Percentiles rank a stretch among this genome's conserved stretches.
These are phyloP conservation scores for Aspergillus melleus DNA, from an alignment of 2,329 filamentous ascomycete species.

Conservation along the genomic window DNA sequence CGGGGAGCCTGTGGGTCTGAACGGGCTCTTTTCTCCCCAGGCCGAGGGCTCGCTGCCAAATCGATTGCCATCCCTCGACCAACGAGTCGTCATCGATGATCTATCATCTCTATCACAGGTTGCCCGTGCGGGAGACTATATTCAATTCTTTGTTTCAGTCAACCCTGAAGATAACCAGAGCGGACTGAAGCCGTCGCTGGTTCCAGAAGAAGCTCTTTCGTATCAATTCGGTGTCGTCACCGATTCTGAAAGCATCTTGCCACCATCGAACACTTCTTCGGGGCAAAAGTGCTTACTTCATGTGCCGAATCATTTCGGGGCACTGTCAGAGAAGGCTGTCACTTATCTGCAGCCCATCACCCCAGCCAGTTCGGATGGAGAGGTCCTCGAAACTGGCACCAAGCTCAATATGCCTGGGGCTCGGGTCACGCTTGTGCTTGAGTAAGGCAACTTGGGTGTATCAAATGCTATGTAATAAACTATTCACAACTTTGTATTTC, in stretches of 20 bases:
- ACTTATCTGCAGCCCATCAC: conserved; percentile 29
- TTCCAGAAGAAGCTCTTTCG: conserved; percentile 15
- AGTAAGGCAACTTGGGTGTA: neutral
- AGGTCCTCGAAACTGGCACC: conserved; percentile 23
- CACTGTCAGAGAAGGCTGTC: conserved; percentile 42
- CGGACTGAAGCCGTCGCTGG: neutral
- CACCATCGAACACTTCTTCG: neutral
- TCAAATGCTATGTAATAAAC: neutral
- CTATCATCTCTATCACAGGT: conserved; percentile 42
- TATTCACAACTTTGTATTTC: neutral
- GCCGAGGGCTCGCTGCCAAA: conserved; percentile 8
- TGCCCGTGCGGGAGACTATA: conserved; percentile 37
- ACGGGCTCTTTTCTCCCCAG: conserved; percentile 25
- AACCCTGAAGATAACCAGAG: conserved; percentile 15
- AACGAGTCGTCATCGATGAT: conserved; percentile 28
- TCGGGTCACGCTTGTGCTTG: conserved; percentile 24
- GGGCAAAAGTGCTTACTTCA: conserved; percentile 21
- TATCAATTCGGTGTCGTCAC: conserved; percentile 36
- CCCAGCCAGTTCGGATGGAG: conserved; percentile 4
- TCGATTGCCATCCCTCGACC: conserved; percentile 22
- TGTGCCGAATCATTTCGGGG: conserved; percentile 38
- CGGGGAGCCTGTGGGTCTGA: conserved; percentile 20
- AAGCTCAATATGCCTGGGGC: conserved; percentile 39
- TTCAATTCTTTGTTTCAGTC: conserved; percentile 44
- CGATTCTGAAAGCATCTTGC: conserved; percentile 22